Evolutionary conservation across 768 basidiomycete species (phyloP).

Genomic region (Mycena rosella): DNA sequence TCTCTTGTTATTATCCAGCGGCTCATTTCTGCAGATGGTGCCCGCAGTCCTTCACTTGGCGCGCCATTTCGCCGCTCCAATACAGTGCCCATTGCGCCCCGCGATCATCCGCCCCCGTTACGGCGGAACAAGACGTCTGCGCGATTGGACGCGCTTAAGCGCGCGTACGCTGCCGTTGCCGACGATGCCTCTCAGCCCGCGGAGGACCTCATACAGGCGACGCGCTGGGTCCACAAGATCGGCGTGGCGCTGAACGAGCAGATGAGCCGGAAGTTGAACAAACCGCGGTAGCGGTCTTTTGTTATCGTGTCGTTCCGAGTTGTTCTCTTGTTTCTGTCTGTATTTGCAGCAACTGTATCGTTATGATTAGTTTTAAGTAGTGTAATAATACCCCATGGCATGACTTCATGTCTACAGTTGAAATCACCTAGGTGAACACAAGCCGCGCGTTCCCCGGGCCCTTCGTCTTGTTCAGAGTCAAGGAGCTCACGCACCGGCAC

Average conservation of each 20-base stretch:
- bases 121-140: constrained; percentile 55
- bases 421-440: too few relatives aligned
- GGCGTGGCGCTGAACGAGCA: constrained; percentile 60
- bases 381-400: neutral
- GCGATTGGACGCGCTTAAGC: constrained; percentile 58
- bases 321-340: neutral
- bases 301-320: neutral
- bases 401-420: too few relatives aligned
- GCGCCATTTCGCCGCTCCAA: constrained; percentile 11
- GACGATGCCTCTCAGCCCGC: constrained; percentile 60
- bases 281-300: neutral
- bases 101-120: constrained; percentile 39
- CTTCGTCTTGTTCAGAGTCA: too few relatives aligned
- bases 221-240: constrained; percentile 60
- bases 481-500: too few relatives aligned
- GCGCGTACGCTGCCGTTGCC: constrained; percentile 57
- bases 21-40: neutral
- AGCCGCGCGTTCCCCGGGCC: too few relatives aligned
- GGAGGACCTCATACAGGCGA: constrained; percentile 62
- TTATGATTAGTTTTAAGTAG: neutral
- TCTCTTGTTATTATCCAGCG: neutral
- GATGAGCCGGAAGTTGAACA: constrained; percentile 52
- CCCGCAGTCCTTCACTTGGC: constrained; percentile 9
- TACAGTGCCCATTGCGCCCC: constrained; percentile 28
- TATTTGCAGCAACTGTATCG: constrained; percentile 30